These are phyloP conservation scores for Aphanoascus verrucosus DNA, from an alignment of 2,329 filamentous ascomycete species.

Conservation along the genomic window DNA sequence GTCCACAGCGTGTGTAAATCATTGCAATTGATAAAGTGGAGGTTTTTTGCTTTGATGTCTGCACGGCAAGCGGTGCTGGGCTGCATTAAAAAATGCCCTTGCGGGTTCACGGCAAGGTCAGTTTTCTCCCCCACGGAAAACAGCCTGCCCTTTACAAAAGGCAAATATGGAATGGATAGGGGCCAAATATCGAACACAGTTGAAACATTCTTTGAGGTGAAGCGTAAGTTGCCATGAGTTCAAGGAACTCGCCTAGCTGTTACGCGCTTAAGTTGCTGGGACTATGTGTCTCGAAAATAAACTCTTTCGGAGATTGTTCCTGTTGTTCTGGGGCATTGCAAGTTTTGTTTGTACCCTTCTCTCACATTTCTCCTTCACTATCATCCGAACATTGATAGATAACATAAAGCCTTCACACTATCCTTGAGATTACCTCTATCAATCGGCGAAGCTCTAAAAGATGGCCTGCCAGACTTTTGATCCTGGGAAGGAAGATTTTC, in stretches of 20 bases:
- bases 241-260: neutral
- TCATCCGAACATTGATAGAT: no score
- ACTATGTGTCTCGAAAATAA: neutral
- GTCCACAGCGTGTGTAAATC: no score
- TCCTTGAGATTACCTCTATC: no score
- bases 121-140: no score
- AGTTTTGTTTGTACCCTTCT: no score
- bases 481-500: neutral
- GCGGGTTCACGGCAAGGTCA: no score
- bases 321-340: neutral
- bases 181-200: neutral
- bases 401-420: no score
- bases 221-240: neutral
- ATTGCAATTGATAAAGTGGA: no score
- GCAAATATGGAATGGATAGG: neutral
- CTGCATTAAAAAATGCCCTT: no score
- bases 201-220: neutral
- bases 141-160: neutral
- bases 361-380: no score
- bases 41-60: no score
- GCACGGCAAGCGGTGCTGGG: no score
- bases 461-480: neutral
- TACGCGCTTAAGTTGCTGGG: neutral
- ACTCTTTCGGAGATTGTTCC: neutral
- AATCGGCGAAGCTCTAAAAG: neutral